Percentiles rank a stretch among this genome's conserved stretches.
Evolutionary conservation across 257 asterid genomes (phyloP).

Genomic region (Nicotiana benthamiana): DNA sequence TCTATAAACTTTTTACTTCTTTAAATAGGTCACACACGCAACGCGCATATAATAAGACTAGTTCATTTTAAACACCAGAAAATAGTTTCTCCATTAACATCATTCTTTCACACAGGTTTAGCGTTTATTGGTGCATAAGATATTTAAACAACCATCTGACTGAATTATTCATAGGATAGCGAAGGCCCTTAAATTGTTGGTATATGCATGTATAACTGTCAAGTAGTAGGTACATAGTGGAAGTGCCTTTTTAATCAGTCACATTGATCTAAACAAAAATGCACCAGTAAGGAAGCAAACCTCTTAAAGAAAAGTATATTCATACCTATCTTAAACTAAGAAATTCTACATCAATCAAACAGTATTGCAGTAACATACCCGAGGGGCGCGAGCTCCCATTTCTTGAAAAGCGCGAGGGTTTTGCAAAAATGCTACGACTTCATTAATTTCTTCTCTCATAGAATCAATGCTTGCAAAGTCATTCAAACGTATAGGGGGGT

Average conservation of each 20-base stretch:
- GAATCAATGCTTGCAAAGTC: constrained; percentile 95
- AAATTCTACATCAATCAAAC: constrained; percentile 8
- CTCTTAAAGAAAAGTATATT: neutral
- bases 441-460: constrained; percentile 91
- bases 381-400: constrained; percentile 99
- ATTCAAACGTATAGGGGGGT: constrained; percentile 81
- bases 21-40: too few species aligned
- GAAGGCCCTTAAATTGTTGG: neutral
- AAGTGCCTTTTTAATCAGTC: neutral
- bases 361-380: constrained; percentile 46
- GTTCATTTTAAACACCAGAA: neutral
- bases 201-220: neutral
- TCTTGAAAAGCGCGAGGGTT: constrained; percentile 91
- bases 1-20: too few species aligned
- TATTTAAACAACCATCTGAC: neutral
- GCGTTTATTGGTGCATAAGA: neutral
- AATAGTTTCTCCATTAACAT: neutral
- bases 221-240: neutral
- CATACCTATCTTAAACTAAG: neutral
- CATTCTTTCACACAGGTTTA: neutral
- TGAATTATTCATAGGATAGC: neutral
- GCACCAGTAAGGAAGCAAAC: neutral
- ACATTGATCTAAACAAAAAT: neutral
- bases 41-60: too few species aligned
- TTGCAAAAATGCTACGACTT: constrained; percentile 89